Percentiles rank a stretch among this genome's conserved stretches.
Evolutionary conservation across 305 asterid species (phyloP).

Genomic region (Fraxinus ornus): DNA sequence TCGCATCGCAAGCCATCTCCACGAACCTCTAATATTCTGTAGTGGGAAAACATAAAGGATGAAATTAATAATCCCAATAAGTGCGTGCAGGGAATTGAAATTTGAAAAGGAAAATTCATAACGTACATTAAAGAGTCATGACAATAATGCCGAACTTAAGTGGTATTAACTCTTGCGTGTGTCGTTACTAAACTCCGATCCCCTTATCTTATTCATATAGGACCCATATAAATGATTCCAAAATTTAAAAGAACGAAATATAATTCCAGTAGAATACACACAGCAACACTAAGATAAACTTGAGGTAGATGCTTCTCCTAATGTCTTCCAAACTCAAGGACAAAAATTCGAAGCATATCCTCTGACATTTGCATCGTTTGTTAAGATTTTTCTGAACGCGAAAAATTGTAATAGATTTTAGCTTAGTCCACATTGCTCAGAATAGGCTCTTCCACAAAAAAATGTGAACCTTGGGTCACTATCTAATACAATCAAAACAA

Average conservation of each 20-base stretch:
- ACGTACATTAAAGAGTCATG: not conserved
- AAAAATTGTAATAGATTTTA: no score
- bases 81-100: not conserved
- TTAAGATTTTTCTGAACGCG: no score
- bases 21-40: not conserved
- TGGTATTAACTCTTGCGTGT: not conserved
- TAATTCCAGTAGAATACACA: not conserved
- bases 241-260: no score
- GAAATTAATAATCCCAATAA: not conserved
- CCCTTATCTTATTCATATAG: not conserved
- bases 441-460: not conserved
- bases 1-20: not conserved
- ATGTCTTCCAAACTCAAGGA: not conserved
- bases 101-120: not conserved
- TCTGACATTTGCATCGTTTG: no score
- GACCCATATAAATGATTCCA: not conserved
- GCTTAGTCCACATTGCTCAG: not conserved
- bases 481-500: not conserved
- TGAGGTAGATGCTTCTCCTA: not conserved
- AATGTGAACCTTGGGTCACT: not conserved
- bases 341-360: not conserved
- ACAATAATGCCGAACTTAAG: not conserved
- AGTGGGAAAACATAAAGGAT: not conserved
- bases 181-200: not conserved
- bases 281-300: not conserved